Conservation (phyloP, 495 filamentous ascomycete species). For the Pseudoneurospora amorphoporcata region DNA sequence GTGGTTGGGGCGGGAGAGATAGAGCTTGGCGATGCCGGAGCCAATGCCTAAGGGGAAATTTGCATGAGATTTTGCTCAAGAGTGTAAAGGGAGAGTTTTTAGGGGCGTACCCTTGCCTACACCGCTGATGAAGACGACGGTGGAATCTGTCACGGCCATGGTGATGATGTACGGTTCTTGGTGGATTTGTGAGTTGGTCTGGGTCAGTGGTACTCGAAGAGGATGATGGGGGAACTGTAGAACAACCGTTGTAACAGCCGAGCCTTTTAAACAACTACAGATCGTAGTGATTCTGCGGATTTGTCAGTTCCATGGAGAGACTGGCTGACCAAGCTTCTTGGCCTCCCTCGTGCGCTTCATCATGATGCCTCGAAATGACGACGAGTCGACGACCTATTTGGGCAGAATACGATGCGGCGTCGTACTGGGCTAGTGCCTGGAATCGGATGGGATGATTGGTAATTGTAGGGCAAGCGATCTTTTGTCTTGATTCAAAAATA, state of each 20-base stretch:
- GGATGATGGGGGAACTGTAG: not conserved
- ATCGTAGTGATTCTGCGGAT: not conserved
- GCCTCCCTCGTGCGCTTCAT: not conserved
- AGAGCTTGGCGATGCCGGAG: conserved; percentile 8
- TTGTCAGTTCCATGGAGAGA: not conserved
- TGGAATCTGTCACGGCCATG: conserved; percentile 1
- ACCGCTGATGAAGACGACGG: conserved; percentile 11
- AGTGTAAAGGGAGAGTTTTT: not conserved
- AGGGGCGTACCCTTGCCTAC: conserved; percentile 6
- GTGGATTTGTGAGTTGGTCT: not conserved
- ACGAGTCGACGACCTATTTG: not conserved
- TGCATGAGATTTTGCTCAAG: not conserved
- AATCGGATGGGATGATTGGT: not conserved
- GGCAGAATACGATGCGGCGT: not conserved
- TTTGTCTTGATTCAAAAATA: not conserved
- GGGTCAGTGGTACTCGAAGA: not conserved
- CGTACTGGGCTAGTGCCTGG: not conserved
- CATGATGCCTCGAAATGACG: not conserved
- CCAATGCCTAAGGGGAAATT: conserved; percentile 11
- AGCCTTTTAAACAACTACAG: not conserved
- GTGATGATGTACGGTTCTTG: not conserved
- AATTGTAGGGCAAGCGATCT: not conserved
- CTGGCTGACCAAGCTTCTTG: not conserved
- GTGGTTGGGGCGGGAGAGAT: conserved; percentile 18
- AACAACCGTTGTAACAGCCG: not conserved